Base-by-base conservation (phyloP, 305 asterid species). In the Fraxinus xanthoxyloides region DNA sequence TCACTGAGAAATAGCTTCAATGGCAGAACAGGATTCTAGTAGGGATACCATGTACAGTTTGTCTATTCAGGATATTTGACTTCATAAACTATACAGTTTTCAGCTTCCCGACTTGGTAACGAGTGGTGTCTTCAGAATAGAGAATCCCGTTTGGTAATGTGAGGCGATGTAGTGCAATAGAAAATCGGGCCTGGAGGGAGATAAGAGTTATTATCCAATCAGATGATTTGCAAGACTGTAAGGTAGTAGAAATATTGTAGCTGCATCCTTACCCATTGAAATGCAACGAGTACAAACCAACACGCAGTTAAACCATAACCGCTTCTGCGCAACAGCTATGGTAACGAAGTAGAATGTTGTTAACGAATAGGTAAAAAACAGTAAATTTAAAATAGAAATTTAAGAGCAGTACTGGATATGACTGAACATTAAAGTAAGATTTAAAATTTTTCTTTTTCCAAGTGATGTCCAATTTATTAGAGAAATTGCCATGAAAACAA, bases 231-330 rank as follows among this genome's bases (percentile, higher is more conserved):
- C 19, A 31, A 24, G 21, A 32, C 82, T 32, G 35, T 51, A 38
- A 67, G 80, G 10, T 30, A 78, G 73, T 75, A 76, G 76, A 75
- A 75, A 36, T 34, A 32, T 7, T 23, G 72, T 63, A 23, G 72
- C 72, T 1, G 28, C 8, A 70, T 23, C 77, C 89, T 85, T 89
- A 93, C 97, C 97, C 99, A 95, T 88, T 95, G 99, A 88, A 95
- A 95, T 21, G 95, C 95, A 43, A 90, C 98, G 32, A 94, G 97
- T 0, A 97, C 84, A 78, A 92, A 94, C 99, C 98, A 95, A 84
- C 94, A 91, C 4, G 94, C 97, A 13, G 93, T 73, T 85, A 94
- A 87, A 81, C 99, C 97, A 77, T 80, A 87, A 81, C 98, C 97
- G 75, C 69, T 90, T 79, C 81, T 89, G 87, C 92, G 90, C 86